Base-by-base conservation (phyloP, 1,139 yeast species). In the Blastobotrys apis region DNA sequence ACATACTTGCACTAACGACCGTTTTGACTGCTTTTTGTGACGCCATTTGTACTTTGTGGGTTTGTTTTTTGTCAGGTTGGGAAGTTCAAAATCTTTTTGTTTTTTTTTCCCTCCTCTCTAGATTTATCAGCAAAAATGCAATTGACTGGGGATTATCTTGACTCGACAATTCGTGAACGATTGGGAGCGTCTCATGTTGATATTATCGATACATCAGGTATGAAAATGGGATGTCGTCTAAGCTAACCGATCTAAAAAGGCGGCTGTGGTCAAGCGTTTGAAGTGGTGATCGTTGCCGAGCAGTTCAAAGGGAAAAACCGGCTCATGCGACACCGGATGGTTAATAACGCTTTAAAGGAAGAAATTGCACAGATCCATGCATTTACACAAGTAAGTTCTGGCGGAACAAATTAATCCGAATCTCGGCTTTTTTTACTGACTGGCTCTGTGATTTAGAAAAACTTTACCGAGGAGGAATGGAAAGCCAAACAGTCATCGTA, bases 281-380 rank as follows among this genome's bases (percentile, higher is more conserved):
- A 68, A 49, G 73, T 88, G 32, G 76, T 85, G 2, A 90, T 94
- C 21, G 97, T 92, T 16, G 81, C 92, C n/a, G 73, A 74, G 33
- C 56, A 73, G 32, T 92, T 92, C 64, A 66, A 72, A 50, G 94
- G 94, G 23, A 86, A 88, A 67, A 87, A 87, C 66, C 85, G 85
- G 63, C 71, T 92, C 47, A 78, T 81, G 71, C 77, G 98, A 60
- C 95, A 88, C 57, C 73, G 97, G 51, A 60, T 88, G 55, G 96
- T 94, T 39, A 92, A 94, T 64, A 72, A 66, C 33, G 80, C 86
- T 1, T 72, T 92, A 50, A 81, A 81, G 58, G 87, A 82, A 15
- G 96, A 90, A 61, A 86, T 92, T 36, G 82, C 86, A 1, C 68
- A 74, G 4, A 88, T 92, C 36, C 98, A 92, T 66, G 98, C 98